These are phyloP conservation scores for Rachicladosporium sp. DNA, from an alignment of 2,329 filamentous ascomycete genomes.

Conservation along the genomic window DNA sequence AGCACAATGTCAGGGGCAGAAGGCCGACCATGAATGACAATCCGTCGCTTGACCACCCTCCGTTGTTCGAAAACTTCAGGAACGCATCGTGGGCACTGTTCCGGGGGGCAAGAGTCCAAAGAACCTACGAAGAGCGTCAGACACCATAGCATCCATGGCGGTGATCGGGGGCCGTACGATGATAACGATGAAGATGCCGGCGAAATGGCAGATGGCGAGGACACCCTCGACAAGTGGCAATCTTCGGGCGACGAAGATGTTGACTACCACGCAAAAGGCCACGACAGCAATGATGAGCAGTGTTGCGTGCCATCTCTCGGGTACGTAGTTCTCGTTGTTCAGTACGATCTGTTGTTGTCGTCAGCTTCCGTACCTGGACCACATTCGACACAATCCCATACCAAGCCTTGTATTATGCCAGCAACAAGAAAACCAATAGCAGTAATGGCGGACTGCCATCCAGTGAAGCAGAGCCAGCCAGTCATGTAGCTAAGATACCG, in stretches of 20 bases:
- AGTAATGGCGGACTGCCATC: slow-evolving; percentile 8
- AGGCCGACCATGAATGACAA: slow-evolving; percentile 11
- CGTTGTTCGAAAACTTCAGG: slow-evolving; percentile 18
- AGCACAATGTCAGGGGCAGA: slow-evolving; percentile 9
- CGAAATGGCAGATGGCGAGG: slow-evolving; percentile 36
- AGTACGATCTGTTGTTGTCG: slow-evolving; percentile 5
- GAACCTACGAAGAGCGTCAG: neutral
- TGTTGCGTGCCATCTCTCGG: slow-evolving; percentile 15
- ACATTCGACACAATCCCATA: neutral
- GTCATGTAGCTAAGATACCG: slow-evolving; percentile 9
- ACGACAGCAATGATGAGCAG: slow-evolving; percentile 13
- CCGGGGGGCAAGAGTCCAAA: slow-evolving; percentile 25
- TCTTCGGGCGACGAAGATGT: slow-evolving; percentile 30
- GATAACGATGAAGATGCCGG: slow-evolving; percentile 39
- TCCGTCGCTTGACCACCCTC: slow-evolving; percentile 10
- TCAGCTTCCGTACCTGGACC: neutral
- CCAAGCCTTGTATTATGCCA: slow-evolving; percentile 13
- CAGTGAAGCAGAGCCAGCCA: slow-evolving; percentile 9
- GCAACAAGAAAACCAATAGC: slow-evolving; percentile 17
- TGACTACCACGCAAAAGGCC: slow-evolving; percentile 23
- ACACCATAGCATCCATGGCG: neutral
- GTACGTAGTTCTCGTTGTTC: slow-evolving; percentile 9
- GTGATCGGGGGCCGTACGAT: slow-evolving; percentile 1
- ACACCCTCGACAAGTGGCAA: slow-evolving; percentile 36
- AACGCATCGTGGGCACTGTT: slow-evolving; percentile 33